Evolutionary conservation across 2,329 filamentous ascomycete genomes (phyloP).

Genomic region (Colletotrichum liriopes): DNA sequence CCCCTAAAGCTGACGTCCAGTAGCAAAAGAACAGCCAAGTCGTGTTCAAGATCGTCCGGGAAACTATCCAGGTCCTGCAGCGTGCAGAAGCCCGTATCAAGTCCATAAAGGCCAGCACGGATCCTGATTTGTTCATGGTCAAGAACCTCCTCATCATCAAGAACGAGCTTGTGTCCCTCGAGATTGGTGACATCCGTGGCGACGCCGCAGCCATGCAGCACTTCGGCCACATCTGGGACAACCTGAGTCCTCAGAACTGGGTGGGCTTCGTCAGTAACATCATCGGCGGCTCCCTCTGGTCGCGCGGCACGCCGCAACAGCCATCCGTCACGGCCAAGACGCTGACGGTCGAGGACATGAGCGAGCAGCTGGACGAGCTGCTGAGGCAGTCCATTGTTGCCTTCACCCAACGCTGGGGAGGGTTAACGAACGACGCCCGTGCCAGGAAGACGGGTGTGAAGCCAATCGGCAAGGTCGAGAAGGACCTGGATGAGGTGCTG

Average conservation of each 20-base stretch:
- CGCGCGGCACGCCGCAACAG: constrained; percentile 46
- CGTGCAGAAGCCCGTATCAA: constrained; percentile 81
- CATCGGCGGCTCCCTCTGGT: constrained; percentile 70
- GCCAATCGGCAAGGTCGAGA: constrained; percentile 67
- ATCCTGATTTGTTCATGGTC: constrained; percentile 92
- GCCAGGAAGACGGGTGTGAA: constrained; percentile 64
- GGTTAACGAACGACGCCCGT: constrained; percentile 65
- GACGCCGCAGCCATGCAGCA: constrained; percentile 70
- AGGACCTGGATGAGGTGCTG: constrained; percentile 71
- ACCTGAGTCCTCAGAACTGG: constrained; percentile 71
- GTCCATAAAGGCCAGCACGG: constrained; percentile 71
- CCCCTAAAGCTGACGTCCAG: neutral
- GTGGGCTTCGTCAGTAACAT: constrained; percentile 73
- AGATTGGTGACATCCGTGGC: constrained; percentile 82
- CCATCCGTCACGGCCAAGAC: constrained; percentile 48
- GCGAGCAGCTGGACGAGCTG: constrained; percentile 76
- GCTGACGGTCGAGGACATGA: constrained; percentile 70
- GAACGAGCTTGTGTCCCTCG: constrained; percentile 94
- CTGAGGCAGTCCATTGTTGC: constrained; percentile 74
- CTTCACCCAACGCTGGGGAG: constrained; percentile 74
- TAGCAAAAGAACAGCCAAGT: constrained; percentile 69
- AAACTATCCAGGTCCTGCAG: constrained; percentile 88
- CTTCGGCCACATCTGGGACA: constrained; percentile 77
- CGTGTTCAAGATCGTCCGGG: constrained; percentile 83
- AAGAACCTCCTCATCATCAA: constrained; percentile 96